Conservation (phyloP, 495 filamentous ascomycete genomes). For the Friedmanniomyces endolithicus region DNA sequence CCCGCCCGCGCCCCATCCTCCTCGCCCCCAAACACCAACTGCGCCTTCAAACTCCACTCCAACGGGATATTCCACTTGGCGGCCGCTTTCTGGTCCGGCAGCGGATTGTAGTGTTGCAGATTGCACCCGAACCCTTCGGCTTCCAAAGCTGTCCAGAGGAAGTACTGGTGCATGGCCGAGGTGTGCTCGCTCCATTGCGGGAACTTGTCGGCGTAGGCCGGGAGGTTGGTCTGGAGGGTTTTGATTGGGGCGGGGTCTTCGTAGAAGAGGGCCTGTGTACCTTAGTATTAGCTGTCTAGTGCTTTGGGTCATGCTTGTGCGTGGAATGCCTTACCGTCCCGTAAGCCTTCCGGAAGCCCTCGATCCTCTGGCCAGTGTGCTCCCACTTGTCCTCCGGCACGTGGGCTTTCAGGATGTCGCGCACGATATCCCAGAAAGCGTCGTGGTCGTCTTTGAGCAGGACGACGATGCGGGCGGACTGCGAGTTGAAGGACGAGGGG, state of each 20-base stretch:
- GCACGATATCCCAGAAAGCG: conserved; percentile 50
- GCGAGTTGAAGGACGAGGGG: conserved; percentile 54
- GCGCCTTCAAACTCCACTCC: conserved; percentile 44
- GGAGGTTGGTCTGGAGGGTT: conserved; percentile 40
- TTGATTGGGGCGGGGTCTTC: conserved; percentile 43
- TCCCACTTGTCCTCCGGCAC: conserved; percentile 44
- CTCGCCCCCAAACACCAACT: conserved; percentile 35
- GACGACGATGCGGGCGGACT: conserved; percentile 48
- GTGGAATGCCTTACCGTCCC: conserved; percentile 42
- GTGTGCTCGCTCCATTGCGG: conserved; percentile 49
- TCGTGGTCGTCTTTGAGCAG: conserved; percentile 52
- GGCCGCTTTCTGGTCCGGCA: conserved; percentile 46
- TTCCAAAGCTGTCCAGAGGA: conserved; percentile 54
- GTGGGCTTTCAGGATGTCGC: conserved; percentile 41
- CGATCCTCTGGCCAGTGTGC: conserved; percentile 37
- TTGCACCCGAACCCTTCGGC: conserved; percentile 59
- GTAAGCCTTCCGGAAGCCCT: conserved; percentile 43
- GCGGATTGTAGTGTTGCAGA: conserved; percentile 63
- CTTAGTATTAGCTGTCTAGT: neutral
- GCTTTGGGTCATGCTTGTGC: neutral
- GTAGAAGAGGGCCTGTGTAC: conserved; percentile 42
- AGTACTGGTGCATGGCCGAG: conserved; percentile 55
- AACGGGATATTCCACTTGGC: conserved; percentile 45
- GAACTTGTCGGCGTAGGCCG: conserved; percentile 50
- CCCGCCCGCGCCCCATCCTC: conserved; percentile 25